Conservation (phyloP, 139 green algal genomes). For the Astrephomene gubernaculifera region DNA sequence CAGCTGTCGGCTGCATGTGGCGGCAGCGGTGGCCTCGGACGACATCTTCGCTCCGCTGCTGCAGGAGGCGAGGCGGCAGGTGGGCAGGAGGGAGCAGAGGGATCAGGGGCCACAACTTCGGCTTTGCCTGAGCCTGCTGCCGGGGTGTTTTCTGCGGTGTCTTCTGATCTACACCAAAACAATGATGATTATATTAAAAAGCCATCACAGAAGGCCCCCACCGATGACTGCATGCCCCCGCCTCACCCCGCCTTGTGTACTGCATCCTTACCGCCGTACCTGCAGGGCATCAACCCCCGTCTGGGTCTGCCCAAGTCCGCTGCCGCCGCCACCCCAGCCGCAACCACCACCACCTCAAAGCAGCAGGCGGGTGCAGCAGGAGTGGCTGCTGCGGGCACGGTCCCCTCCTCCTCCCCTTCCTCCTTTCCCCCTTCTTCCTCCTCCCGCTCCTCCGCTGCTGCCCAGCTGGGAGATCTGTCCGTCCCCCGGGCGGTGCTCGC, state of each 20-base stretch:
- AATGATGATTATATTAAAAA: too few relatives aligned
- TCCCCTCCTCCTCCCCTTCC: neutral
- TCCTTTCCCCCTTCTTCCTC: too few relatives aligned
- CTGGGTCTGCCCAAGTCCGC: neutral
- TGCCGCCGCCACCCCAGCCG: neutral
- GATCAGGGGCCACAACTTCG: too few relatives aligned
- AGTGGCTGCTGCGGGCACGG: too few relatives aligned
- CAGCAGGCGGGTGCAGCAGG: neutral
- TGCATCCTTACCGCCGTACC: too few relatives aligned
- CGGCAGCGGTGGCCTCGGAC: neutral
- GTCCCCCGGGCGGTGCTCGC: constrained; percentile 19
- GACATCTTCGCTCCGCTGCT: constrained; percentile 4
- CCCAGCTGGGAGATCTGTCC: neutral
- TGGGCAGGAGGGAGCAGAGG: too few relatives aligned
- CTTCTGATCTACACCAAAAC: too few relatives aligned
- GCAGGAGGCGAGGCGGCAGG: neutral
- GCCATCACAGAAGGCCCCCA: too few relatives aligned
- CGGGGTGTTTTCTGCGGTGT: too few relatives aligned
- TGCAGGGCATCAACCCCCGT: constrained; percentile 3
- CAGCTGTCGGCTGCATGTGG: neutral
- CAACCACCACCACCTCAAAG: neutral
- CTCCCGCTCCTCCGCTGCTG: neutral
- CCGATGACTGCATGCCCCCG: too few relatives aligned
- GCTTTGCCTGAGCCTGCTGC: too few relatives aligned
- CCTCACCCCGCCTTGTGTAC: too few relatives aligned